A percentile compares a stretch with the other conserved stretches of the same genome.
Evolutionary conservation across 805 yeast genomes (phyloP).

Genomic region (Yarrowia deformans): DNA sequence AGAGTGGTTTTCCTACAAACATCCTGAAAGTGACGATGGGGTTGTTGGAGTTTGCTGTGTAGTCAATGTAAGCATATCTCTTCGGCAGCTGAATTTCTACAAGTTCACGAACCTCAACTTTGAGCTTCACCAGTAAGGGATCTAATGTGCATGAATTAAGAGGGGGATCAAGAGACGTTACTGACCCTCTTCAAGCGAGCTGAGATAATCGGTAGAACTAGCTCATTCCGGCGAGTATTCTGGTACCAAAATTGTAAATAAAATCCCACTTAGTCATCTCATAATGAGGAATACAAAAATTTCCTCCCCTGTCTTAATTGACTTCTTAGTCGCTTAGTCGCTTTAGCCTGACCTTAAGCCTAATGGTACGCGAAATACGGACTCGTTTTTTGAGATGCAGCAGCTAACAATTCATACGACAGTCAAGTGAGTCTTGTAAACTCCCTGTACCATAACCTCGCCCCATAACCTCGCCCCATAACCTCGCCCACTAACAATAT

Average conservation of each 20-base stretch:
- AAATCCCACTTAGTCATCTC: neutral
- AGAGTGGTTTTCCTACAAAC: no score
- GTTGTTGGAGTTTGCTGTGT: no score
- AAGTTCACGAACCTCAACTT: neutral
- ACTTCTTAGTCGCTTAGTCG: neutral
- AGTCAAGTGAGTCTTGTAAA: no score
- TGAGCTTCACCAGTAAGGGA: constrained; percentile 2
- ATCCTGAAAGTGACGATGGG: no score
- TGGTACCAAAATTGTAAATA: neutral
- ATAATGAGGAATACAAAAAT: no score
- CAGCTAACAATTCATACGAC: no score
- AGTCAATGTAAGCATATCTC: neutral
- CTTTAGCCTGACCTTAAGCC: neutral
- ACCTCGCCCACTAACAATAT: no score
- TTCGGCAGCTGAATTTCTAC: neutral
- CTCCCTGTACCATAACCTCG: no score
- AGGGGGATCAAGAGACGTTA: no score
- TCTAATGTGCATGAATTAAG: neutral
- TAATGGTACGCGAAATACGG: neutral
- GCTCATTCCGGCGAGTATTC: neutral
- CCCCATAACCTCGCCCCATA: no score
- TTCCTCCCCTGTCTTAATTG: neutral
- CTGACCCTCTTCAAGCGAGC: no score
- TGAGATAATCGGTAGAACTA: neutral
- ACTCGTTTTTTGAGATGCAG: no score